These are phyloP conservation scores for Fusarium lyarnte DNA, from an alignment of 2,329 filamentous ascomycete species.

Conservation along the genomic window DNA sequence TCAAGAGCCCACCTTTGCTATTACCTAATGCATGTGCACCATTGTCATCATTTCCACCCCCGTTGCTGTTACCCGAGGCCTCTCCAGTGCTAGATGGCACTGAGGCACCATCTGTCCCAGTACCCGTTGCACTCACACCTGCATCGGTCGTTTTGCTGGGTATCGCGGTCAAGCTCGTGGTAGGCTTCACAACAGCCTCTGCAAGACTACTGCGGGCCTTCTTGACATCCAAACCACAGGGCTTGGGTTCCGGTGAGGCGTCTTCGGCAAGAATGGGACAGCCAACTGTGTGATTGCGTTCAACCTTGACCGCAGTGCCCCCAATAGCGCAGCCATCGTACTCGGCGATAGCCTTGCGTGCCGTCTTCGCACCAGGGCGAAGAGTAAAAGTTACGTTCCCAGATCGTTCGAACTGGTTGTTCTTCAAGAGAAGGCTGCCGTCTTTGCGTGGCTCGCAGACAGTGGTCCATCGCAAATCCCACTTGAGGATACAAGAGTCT, in stretches of 20 bases:
- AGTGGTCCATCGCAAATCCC: slow-evolving; percentile 20
- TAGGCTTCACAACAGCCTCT: slow-evolving; percentile 17
- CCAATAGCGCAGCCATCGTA: slow-evolving; percentile 13
- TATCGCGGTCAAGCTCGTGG: slow-evolving; percentile 13
- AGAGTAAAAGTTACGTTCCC: slow-evolving; percentile 15
- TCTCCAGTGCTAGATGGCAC: slow-evolving; percentile 44
- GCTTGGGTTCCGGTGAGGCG: slow-evolving; percentile 13
- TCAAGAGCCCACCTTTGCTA: not conserved
- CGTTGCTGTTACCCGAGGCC: slow-evolving; percentile 64
- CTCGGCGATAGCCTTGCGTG: slow-evolving; percentile 3
- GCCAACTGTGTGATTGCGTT: slow-evolving; percentile 17
- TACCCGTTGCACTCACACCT: not conserved
- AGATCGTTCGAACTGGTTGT: slow-evolving; percentile 7
- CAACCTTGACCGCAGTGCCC: slow-evolving; percentile 14
- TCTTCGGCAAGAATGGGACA: slow-evolving; percentile 14
- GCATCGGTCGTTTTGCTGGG: slow-evolving; percentile 2
- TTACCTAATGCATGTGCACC: not conserved
- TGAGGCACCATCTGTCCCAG: slow-evolving; percentile 44
- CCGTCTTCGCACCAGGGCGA: slow-evolving; percentile 6
- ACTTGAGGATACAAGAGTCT: slow-evolving; percentile 15
- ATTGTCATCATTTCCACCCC: not conserved
- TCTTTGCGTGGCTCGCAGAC: slow-evolving; percentile 12
- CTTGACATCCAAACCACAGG: slow-evolving; percentile 19
- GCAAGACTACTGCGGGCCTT: slow-evolving; percentile 15
- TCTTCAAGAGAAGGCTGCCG: slow-evolving; percentile 13